A percentile compares a stretch with the other conserved stretches of the same genome.
Evolutionary conservation across 176 grass and related monocot species (phyloP).

Genomic region (Tillandsia fasciculata): DNA sequence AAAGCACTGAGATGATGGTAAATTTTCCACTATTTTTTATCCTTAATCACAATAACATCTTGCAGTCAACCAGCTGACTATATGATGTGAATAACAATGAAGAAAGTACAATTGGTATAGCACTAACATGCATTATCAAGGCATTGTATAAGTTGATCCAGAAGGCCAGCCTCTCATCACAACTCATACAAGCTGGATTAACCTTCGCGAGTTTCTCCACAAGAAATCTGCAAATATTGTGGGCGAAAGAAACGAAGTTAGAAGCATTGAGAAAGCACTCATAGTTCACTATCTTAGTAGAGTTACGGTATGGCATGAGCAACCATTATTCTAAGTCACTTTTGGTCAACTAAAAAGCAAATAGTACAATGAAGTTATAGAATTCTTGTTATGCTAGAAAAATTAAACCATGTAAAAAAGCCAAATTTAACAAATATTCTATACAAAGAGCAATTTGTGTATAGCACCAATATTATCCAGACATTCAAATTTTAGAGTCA

Average conservation of each 20-base stretch:
- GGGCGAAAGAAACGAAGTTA: neutral
- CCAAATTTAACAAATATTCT: neutral
- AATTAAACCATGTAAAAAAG: neutral
- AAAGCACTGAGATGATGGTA: neutral
- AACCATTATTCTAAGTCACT: neutral
- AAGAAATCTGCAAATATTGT: conserved; percentile 49
- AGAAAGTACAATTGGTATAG: conserved; percentile 7
- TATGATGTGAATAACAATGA: conserved; percentile 6
- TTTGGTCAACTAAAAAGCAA: conserved; percentile 7
- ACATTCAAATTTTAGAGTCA: no score
- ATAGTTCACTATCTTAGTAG: neutral
- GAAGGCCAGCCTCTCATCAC: conserved; percentile 79
- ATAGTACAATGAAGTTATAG: conserved; percentile 2
- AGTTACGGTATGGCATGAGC: neutral
- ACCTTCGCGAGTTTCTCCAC: conserved; percentile 90
- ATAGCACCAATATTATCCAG: neutral
- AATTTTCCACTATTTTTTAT: neutral
- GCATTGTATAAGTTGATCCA: conserved; percentile 98
- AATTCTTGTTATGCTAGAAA: neutral
- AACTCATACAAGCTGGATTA: conserved; percentile 50
- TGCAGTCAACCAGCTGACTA: neutral
- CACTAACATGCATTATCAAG: conserved; percentile 98
- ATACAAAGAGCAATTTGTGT: neutral
- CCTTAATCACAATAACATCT: neutral
- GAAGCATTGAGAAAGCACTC: neutral